Conservation (phyloP, 2,329 filamentous ascomycete species). For the Dothideomycetidae sp. region DNA sequence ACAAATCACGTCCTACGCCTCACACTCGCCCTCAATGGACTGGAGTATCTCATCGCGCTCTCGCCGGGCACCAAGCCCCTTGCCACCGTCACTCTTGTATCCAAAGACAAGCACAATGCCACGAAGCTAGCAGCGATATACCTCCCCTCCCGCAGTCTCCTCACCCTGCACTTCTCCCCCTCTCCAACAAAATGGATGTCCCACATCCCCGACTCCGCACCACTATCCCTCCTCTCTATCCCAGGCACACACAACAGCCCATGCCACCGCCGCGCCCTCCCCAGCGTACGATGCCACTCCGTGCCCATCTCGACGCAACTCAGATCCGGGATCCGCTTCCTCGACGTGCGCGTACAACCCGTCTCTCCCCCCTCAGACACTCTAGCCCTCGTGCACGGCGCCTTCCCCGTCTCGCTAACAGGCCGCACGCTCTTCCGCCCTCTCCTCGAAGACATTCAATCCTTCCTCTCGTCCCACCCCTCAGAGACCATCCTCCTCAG, state of each 20-base stretch:
- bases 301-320: conserved; percentile 66
- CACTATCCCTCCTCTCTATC: conserved; percentile 70
- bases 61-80: conserved; percentile 39
- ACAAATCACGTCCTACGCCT: conserved; percentile 56
- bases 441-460: conserved; percentile 50
- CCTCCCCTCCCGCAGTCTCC: conserved; percentile 24
- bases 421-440: conserved; percentile 66
- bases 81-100: conserved; percentile 26
- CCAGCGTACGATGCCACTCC: conserved; percentile 85
- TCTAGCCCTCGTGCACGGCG: conserved; percentile 74
- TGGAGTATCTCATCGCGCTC: conserved; percentile 58
- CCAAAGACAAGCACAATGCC: conserved; percentile 22
- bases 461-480: conserved; percentile 64
- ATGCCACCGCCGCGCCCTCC: conserved; percentile 68
- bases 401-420: conserved; percentile 74
- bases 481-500: conserved; percentile 74
- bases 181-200: conserved; percentile 68
- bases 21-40: conserved; percentile 50
- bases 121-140: conserved; percentile 30
- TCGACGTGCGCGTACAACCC: conserved; percentile 75
- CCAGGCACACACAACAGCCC: conserved; percentile 94
- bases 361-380: conserved; percentile 42
- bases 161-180: conserved; percentile 55
- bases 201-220: conserved; percentile 53
- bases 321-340: conserved; percentile 79